Conservation (phyloP, 768 basidiomycete genomes). For the Mycena floridula region DNA sequence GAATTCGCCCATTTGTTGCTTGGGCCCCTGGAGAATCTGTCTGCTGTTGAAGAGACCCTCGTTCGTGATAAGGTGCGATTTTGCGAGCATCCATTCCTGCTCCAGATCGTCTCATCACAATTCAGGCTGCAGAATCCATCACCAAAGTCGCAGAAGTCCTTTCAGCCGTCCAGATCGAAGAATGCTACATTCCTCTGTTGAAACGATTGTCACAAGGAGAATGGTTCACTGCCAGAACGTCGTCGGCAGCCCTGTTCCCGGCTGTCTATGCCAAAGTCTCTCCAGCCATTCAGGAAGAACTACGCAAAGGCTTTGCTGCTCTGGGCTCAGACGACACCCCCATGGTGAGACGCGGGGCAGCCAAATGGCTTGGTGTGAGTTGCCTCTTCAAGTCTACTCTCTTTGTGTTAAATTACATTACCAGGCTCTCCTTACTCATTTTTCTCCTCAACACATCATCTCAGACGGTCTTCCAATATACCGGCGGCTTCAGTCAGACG, state of each 20-base stretch:
- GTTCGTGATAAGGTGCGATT: constrained; percentile 88
- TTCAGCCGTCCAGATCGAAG: constrained; percentile 75
- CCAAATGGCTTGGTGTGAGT: constrained; percentile 93
- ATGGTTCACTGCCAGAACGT: constrained; percentile 98
- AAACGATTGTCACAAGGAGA: constrained; percentile 88
- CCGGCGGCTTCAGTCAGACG: constrained; percentile 88
- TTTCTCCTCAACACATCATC: constrained; percentile 75
- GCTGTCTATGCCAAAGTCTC: constrained; percentile 83
- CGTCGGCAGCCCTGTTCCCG: constrained; percentile 89
- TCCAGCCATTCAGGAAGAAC: constrained; percentile 70
- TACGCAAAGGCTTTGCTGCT: constrained; percentile 77
- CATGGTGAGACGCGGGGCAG: constrained; percentile 95
- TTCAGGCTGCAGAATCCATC: constrained; percentile 91
- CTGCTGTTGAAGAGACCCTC: constrained; percentile 95
- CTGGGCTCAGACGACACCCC: constrained; percentile 94
- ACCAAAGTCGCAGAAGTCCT: constrained; percentile 81
- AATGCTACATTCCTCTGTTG: constrained; percentile 86
- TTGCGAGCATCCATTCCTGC: constrained; percentile 1
- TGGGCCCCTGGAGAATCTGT: constrained; percentile 90
- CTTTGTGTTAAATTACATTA: constrained; percentile 10
- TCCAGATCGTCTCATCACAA: not conserved
- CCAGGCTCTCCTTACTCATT: constrained; percentile 74
- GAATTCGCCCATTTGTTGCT: constrained; percentile 83
- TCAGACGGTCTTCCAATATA: constrained; percentile 89
- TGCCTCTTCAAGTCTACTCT: not conserved